Evolutionary conservation across 2,329 filamentous ascomycete genomes (phyloP).

Genomic region (Raffaelea arxii): DNA sequence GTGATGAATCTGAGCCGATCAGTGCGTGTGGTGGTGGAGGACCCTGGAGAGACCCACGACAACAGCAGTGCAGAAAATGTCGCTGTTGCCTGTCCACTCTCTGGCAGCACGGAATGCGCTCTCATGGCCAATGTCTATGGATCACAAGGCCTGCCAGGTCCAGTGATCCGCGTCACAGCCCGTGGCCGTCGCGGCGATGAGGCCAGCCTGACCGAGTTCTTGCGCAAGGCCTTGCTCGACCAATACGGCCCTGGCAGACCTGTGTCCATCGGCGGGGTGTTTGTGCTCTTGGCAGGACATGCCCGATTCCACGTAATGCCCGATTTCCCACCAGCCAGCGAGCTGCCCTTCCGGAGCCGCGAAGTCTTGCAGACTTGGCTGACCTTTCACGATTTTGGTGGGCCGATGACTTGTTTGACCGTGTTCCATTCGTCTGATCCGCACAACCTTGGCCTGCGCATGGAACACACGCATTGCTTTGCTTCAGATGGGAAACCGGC

Average conservation of each 20-base stretch:
- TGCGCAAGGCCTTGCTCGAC: conserved; percentile 18
- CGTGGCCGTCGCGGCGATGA: conserved; percentile 17
- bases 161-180: conserved; percentile 26
- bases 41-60: conserved; percentile 13
- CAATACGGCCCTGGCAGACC: conserved; percentile 21
- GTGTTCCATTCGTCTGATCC: conserved; percentile 31
- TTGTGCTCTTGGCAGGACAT: conserved; percentile 26
- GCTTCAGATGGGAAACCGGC: conserved; percentile 13
- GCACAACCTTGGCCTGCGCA: conserved; percentile 23
- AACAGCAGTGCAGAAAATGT: conserved; percentile 14
- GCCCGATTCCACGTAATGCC: conserved; percentile 34
- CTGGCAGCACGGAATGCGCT: conserved; percentile 19
- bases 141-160: conserved; percentile 22
- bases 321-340: conserved; percentile 24
- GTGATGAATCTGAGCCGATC: conserved; percentile 2
- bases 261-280: conserved; percentile 30
- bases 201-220: conserved; percentile 23
- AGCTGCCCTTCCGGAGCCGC: conserved; percentile 18
- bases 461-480: conserved; percentile 39
- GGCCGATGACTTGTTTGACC: conserved; percentile 27
- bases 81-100: conserved; percentile 3
- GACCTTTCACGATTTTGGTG: conserved; percentile 25
- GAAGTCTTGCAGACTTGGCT: conserved; percentile 27
- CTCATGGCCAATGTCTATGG: conserved; percentile 34
- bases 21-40: conserved; percentile 13